Base-by-base conservation (phyloP, 2,329 filamentous ascomycete species). In the Passalora sequoiae region DNA sequence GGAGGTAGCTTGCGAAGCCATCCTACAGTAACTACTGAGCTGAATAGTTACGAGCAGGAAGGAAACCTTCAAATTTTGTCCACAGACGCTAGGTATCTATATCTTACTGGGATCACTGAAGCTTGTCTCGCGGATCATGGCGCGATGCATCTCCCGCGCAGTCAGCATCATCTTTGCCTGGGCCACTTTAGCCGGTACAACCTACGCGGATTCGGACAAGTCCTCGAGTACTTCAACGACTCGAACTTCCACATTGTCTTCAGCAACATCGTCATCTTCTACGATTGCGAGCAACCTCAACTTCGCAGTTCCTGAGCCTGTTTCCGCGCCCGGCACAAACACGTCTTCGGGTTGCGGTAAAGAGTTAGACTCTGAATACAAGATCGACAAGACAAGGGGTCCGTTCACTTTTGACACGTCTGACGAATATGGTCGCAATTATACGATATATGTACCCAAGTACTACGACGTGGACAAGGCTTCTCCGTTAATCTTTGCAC, bases 401-500 rank as follows among this genome's bases (percentile, higher is more conserved):
- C 13, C 20, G 8, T 46, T 36, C 24, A 28, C 7, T 17, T 41
- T 41, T 22, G n/a, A 27, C 10, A 36, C 43, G 4, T 10, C 37
- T 10, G 43, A 46, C 31, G 39, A 25, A 20, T 32, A 57, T 2
- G 45, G 54, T 7, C 63, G 67, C 6, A 59, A 57, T 6, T 69
- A 66, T 37, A 60, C 59, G 12, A 54, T 68, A 5, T 62, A 68
- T 35, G 52, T 69, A 4, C 66, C 66, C 1, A 28, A 59, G 33
- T 62, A 59, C 32, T 74, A 73, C 57, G 47, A 68, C 16, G 44
- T 45, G 4, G 56, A 61, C 38, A 62, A 40, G 3, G 61, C 66
- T 1, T 60, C 65, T 0, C 64, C 69, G 1, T 43, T 74, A 24
- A 70, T 73, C 22, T 59, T 74, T 17, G 71, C 66, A 0, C 72